phyloP scores from a whole-genome alignment of 345 rosid species.

The Citrus unshiu region DNA sequence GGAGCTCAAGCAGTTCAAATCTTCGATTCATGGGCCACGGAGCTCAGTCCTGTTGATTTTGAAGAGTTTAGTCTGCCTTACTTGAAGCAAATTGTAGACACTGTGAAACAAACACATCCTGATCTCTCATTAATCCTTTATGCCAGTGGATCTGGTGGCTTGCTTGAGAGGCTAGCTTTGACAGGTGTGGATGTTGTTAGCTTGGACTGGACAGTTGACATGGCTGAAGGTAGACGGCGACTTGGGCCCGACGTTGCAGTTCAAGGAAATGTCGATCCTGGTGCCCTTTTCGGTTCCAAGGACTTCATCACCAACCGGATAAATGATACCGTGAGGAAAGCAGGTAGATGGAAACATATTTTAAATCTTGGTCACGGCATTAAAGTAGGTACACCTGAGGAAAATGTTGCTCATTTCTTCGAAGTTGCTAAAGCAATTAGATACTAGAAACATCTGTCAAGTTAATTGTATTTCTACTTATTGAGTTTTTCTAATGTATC shows the following conservation, averaged over 20 bases:
- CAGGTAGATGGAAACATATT: constrained; percentile 83
- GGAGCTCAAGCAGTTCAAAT: constrained; percentile 99
- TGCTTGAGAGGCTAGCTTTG: constrained; percentile 80
- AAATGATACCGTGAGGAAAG: constrained; percentile 83
- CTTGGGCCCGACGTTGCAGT: constrained; percentile 74
- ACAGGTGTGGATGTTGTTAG: constrained; percentile 96
- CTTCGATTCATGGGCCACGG: constrained; percentile 97
- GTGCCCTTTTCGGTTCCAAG: constrained; percentile 86
- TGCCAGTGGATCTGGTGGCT: constrained; percentile 94
- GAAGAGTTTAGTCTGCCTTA: constrained; percentile 92
- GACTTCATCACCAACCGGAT: constrained; percentile 84
- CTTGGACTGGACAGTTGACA: constrained; percentile 98
- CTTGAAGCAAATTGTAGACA: constrained; percentile 76
- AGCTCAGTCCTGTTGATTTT: constrained; percentile 93
- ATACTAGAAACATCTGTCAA: constrained; percentile 32
- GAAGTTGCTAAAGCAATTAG: constrained; percentile 80
- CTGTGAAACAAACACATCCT: constrained; percentile 85
- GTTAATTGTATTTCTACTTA: not conserved
- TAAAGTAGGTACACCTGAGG: constrained; percentile 91
- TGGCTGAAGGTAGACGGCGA: constrained; percentile 93
- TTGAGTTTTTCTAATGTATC: constrained; percentile 14
- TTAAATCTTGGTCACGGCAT: constrained; percentile 96
- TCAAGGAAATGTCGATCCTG: constrained; percentile 95
- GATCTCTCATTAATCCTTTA: constrained; percentile 83
- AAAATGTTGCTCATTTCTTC: constrained; percentile 91